Evolutionary conservation across 202 grass and related monocot genomes (phyloP).

Genomic region (Schoenoplectus tabernaemontani): DNA sequence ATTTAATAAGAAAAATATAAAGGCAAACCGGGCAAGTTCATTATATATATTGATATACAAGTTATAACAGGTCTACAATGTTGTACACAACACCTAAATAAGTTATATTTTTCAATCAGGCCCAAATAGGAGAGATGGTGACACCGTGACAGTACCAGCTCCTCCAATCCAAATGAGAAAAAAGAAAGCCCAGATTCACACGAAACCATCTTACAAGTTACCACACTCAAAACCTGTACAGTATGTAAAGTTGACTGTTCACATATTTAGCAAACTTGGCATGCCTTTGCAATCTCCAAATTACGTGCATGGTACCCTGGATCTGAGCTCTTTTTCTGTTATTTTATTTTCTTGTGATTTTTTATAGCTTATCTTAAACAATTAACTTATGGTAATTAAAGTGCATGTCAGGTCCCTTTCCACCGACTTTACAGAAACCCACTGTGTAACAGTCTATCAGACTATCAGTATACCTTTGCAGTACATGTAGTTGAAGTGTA

Average conservation of each 20-base stretch:
- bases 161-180: background rate
- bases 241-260: background rate
- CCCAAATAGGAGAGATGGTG: background rate
- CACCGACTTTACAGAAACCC: background rate
- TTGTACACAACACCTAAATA: too few relatives aligned
- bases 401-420: slow-evolving; percentile 12
- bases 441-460: background rate
- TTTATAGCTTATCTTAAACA: background rate
- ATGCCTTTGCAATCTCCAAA: too few relatives aligned
- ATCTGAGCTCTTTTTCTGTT: background rate
- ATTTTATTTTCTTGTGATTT: background rate
- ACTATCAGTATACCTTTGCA: background rate
- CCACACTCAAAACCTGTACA: too few relatives aligned
- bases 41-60: too few relatives aligned
- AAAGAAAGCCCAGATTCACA: background rate
- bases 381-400: background rate
- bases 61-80: too few relatives aligned
- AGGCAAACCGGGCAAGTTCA: too few relatives aligned
- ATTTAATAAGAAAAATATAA: too few relatives aligned
- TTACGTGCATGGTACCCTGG: too few relatives aligned
- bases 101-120: background rate
- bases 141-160: background rate
- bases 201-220: background rate
- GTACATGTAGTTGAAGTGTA: background rate
- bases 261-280: too few relatives aligned